Evolutionary conservation across 768 basidiomycete genomes (phyloP), one percentile per base, ranked within the genome.

Genomic region (Thelephora aurantiotincta): DNA sequence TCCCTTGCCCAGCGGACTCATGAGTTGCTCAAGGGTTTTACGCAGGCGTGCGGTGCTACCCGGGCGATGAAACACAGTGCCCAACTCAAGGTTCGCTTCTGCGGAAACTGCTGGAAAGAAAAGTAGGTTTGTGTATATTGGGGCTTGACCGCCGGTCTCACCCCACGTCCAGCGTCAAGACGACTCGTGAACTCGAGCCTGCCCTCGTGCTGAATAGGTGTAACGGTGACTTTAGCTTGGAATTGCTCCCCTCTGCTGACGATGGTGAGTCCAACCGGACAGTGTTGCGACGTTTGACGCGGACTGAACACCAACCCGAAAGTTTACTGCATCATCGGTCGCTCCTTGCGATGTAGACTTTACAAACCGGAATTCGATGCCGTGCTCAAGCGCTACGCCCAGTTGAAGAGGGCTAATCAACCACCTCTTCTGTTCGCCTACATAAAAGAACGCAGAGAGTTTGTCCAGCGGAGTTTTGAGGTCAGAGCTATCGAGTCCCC

Each of bases 71-170:
- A 48, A 7, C 20, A 49, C 6, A 45, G 47, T 34, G 47, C 48
- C 18, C 45, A 38, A 13, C 33, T 36, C 26, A 30, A 34, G 1
- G 41, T 22, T 2, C 38, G 51, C 14, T 33, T 50, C 22, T 52
- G 51, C 33, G 16, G 42, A n/a, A 36, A 30, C 6, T 52, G 51
- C 44, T 52, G 48, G 48, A 47, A 23, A 35, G 22, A 33, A 2
- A 46, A 47, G 51, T 52, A 23, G n/a, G 51, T 38, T 20, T 16
- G 11, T 13, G 18, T 12, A 13, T n/a, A 5, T 16, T 2, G 14
- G 9, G 18, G 11, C 2, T 13, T 14, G n/a, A n/a, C 33, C 6
- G 6, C 9, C 33, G 11, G 4, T 11, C 34, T 33, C 36, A 7
- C 12, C 23, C 26, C 22, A 18, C 4, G 38, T 14, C 11, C 23